Conservation (phyloP, 306 rosid genomes). For the Gleditsia sinensis region DNA sequence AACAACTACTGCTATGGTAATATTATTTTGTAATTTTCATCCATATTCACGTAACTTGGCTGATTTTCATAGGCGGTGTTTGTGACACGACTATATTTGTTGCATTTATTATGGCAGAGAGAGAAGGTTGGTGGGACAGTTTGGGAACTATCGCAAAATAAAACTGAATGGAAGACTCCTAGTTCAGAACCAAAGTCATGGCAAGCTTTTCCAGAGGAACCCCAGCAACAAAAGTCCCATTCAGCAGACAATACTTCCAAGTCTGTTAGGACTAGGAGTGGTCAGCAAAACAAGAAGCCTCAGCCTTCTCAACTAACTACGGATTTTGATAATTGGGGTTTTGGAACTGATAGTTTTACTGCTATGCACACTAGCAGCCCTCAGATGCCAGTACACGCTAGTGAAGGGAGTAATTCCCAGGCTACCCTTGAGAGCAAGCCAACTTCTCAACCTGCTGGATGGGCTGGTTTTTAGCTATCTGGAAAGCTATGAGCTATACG, state of each 20-base stretch:
- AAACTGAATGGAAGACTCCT: slow-evolving; percentile 55
- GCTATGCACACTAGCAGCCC: slow-evolving; percentile 53
- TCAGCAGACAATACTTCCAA: slow-evolving; percentile 46
- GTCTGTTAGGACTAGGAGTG: slow-evolving; percentile 66
- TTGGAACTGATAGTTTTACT: slow-evolving; percentile 67
- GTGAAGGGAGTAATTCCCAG: slow-evolving; percentile 27
- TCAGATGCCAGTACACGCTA: slow-evolving; percentile 46
- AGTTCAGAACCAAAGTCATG: slow-evolving; percentile 70
- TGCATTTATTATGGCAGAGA: slow-evolving; percentile 21
- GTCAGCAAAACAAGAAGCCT: slow-evolving; percentile 58
- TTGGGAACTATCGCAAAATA: slow-evolving; percentile 49
- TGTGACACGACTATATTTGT: neutral
- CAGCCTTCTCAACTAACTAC: slow-evolving; percentile 49
- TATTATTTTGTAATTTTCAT: slow-evolving; percentile 6
- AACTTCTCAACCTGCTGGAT: slow-evolving; percentile 69
- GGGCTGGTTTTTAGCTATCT: slow-evolving; percentile 66
- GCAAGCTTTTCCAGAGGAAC: slow-evolving; percentile 78
- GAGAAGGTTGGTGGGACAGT: slow-evolving; percentile 37
- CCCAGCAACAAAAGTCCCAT: slow-evolving; percentile 45
- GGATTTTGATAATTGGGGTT: slow-evolving; percentile 74
- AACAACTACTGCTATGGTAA: slow-evolving; percentile 50
- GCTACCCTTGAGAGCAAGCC: slow-evolving; percentile 35
- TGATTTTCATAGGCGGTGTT: slow-evolving; percentile 9
- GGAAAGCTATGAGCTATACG: slow-evolving; percentile 15
- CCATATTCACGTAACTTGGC: slow-evolving; percentile 5